These are phyloP conservation scores for Salvia miltiorrhiza DNA, from an alignment of 257 asterid genomes.

Conservation along the genomic window DNA sequence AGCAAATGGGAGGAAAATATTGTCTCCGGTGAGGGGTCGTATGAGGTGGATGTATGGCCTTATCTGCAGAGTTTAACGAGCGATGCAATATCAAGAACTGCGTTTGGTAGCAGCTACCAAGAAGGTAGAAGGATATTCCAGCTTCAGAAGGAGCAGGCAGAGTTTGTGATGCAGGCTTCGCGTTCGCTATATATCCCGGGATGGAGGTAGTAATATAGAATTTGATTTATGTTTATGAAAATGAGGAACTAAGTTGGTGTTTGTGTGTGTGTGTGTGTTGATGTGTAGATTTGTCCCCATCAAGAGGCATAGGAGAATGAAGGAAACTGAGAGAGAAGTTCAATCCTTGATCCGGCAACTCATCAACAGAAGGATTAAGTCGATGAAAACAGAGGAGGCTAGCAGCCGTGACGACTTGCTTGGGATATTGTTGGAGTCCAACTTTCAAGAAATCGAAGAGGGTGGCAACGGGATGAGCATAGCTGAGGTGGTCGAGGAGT, in stretches of 20 bases:
- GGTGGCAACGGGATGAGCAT: conserved; percentile 9
- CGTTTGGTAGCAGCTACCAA: no score
- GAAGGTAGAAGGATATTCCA: background rate
- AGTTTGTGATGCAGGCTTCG: background rate
- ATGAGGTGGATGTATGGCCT: background rate
- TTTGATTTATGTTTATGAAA: no score
- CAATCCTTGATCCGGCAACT: background rate
- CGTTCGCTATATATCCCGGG: conserved; percentile 33
- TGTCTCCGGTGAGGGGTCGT: background rate
- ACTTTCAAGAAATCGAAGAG: background rate
- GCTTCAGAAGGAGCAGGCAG: conserved; percentile 9
- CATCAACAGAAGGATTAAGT: background rate
- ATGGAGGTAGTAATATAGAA: conserved; percentile 8
- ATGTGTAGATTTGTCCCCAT: conserved; percentile 16
- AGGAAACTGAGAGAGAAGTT: background rate
- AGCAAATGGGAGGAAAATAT: background rate
- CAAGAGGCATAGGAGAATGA: conserved; percentile 31
- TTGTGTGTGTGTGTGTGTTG: no score
- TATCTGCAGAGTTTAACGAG: no score
- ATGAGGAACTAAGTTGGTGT: no score
- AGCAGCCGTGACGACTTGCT: background rate
- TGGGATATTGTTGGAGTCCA: conserved; percentile 12
- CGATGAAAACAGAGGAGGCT: background rate
- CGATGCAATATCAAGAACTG: no score
- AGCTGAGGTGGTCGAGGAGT: conserved; percentile 4